Base-by-base conservation (phyloP, 1,139 yeast species). In the Suhomyces bolitotheri region DNA sequence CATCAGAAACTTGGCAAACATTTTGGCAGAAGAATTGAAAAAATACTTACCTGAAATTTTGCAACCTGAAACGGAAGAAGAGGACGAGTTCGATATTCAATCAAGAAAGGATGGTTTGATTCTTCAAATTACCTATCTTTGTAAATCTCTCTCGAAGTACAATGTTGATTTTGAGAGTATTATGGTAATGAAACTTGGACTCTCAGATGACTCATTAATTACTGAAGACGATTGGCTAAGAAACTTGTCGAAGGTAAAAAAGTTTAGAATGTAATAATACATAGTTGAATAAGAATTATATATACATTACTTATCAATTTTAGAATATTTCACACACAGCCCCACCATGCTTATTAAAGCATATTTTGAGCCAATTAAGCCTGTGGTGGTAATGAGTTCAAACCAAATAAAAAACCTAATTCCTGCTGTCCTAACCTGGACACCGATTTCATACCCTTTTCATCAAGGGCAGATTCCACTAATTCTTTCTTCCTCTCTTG, bases 381-480 rank as follows among this genome's bases (percentile, higher is more conserved):
- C 19, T 21, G 17, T 13, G 14, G n/a, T 14, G 21, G 16, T 22
- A 29, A 23, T 4, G 16, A 8, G 20, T 29, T 78, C 51, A 85
- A 64, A 24, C 95, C 95, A 62, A 88, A 88, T 60, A 89, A 74
- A 59, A 73, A 84, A 2, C 92, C 83, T 46, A 89, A 69, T 54
- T 89, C 96, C 39, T 69, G 68, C 48, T 80, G 73, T 38, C 87
- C 85, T 44, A 88, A 71, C 40, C 74, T 72, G 31, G 83, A 78
- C 21, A 84, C 78, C 23, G 71, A 72, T 50, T 77, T 78, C 64
- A 86, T 69, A 15, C 84, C 86, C 24, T 72, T 74, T 36, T 88
- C 90, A 58, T 86, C 95, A 53, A 64, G 69, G 0, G 97, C 97
- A 13, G 82, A 73, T 27, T 82, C 85, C 27, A 90, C 88, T 54